A percentile compares a stretch with the other conserved stretches of the same genome.
Conservation (phyloP, 2,329 filamentous ascomycete genomes). For the Epichloe bromicola region DNA sequence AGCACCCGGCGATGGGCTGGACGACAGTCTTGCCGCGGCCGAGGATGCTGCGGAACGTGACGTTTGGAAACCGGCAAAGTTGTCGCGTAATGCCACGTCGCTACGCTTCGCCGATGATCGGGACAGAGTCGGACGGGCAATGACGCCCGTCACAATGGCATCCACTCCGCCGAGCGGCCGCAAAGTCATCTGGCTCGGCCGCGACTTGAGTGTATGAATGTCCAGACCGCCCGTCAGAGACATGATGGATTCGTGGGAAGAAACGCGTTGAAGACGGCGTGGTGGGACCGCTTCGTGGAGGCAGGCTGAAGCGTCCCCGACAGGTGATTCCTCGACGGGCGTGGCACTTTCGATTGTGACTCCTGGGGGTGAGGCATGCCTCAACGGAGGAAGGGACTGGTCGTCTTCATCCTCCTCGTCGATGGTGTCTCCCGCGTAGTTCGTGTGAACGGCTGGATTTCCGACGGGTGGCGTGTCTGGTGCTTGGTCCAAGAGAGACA, state of each 20-base stretch:
- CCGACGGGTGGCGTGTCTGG: constrained; percentile 13
- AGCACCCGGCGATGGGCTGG: constrained; percentile 14
- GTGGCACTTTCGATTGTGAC: constrained; percentile 14
- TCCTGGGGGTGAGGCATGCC: constrained; percentile 14
- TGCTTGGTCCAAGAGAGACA: constrained; percentile 20
- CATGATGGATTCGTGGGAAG: constrained; percentile 80
- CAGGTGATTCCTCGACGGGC: constrained; percentile 22
- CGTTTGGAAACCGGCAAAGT: constrained; percentile 27
- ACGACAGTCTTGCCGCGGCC: constrained; percentile 15
- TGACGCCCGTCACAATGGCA: constrained; percentile 45
- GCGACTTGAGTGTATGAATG: constrained; percentile 67
- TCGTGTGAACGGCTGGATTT: constrained; percentile 8
- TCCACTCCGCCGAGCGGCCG: constrained; percentile 39
- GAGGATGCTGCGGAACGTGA: constrained; percentile 20
- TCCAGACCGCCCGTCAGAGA: constrained; percentile 81
- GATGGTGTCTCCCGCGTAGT: constrained; percentile 19
- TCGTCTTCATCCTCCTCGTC: constrained; percentile 27
- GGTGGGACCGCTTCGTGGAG: constrained; percentile 25
- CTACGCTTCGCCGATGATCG: constrained; percentile 33
- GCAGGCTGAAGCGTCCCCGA: constrained; percentile 15
- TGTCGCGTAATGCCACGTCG: constrained; percentile 46
- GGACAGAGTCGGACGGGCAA: constrained; percentile 44
- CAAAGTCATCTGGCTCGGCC: constrained; percentile 61
- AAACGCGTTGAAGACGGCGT: constrained; percentile 45
- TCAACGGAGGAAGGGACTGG: constrained; percentile 9